phyloP scores from a whole-genome alignment of 768 basidiomycete species.

The Russula brevipes region DNA sequence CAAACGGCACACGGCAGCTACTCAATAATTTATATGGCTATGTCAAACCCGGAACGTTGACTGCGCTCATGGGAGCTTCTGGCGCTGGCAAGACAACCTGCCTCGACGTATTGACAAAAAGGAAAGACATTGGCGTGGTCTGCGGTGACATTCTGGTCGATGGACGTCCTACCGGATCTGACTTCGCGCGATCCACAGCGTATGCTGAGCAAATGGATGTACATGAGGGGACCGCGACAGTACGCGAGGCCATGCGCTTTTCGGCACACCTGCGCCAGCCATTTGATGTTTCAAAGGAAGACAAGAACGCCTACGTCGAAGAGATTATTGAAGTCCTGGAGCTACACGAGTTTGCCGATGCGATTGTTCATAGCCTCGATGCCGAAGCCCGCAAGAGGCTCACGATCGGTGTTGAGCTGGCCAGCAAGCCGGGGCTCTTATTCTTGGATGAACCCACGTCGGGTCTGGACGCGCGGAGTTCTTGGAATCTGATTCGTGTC shows the following conservation, averaged over 20 bases:
- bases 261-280: conserved; percentile 84
- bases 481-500: conserved; percentile 81
- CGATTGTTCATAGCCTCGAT: conserved; percentile 64
- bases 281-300: conserved; percentile 53
- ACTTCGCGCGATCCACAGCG: conserved; percentile 36
- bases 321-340: conserved; percentile 82
- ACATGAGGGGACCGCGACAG: conserved; percentile 76
- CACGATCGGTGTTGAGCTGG: conserved; percentile 88
- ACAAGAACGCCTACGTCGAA: conserved; percentile 76
- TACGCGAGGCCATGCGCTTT: conserved; percentile 81
- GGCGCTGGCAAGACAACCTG: conserved; percentile 74
- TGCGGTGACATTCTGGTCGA: conserved; percentile 61
- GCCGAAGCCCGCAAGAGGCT: conserved; percentile 76
- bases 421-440: conserved; percentile 76
- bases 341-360: conserved; percentile 78
- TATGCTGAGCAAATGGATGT: conserved; percentile 68
- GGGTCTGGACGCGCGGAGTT: conserved; percentile 58
- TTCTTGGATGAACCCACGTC: conserved; percentile 58
- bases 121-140: conserved; percentile 66
- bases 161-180: conserved; percentile 52
- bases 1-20: conserved; percentile 53
- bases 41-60: conserved; percentile 82
- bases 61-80: conserved; percentile 84
- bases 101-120: conserved; percentile 66
- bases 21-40: conserved; percentile 76